Base-by-base conservation (phyloP, 2,329 filamentous ascomycete species). In the Diplodia intermedia region DNA sequence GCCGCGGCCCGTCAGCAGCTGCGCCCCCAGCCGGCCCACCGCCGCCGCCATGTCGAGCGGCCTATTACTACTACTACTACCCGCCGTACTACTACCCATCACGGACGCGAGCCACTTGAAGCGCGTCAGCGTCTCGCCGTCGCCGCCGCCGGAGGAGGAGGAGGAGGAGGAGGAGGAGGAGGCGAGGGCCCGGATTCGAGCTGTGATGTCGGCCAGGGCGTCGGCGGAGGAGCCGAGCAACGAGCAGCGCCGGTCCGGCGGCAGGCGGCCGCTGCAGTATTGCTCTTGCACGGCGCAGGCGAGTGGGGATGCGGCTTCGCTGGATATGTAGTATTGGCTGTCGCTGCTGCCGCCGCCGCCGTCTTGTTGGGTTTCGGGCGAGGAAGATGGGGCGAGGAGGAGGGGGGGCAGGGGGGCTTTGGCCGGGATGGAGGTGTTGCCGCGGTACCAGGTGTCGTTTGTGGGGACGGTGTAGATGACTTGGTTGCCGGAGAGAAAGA, bases 401-500 rank as follows among this genome's bases (percentile, higher is more conserved):
- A 38, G 2, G 31, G 33, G 33, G 8, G 31, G 4, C 12, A 26
- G 23, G 26, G 57, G 5, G 3, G 43, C 57, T 7, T 18, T 3
- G 9, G 4, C 6, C 8, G 31, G 33, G 33, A 26, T n/a, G 12
- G 20, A n/a, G 14, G 5, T 31, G 31, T 63, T 20, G n/a, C 60
- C 43, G 15, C 47, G 36, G 61, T 77, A 78, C 73, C 76, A 75
- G 6, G 75, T 74, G 66, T 80, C 78, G 23, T 73, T 67, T 33
- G 73, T 72, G 2, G 73, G 71, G 8, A 70, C 62, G 1, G 63
- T 57, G 68, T 75, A 80, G 11, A 50, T 43, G 26, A 80, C 71
- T 20, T 57, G 65, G 40, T 76, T 76, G 3, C 71, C 66, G 8
- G 72, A 71, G 3, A 80, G 71, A 68, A 77, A 78, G 55, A 78